Conservation (phyloP, 257 asterid species). For the Lycium ferocissimum region DNA sequence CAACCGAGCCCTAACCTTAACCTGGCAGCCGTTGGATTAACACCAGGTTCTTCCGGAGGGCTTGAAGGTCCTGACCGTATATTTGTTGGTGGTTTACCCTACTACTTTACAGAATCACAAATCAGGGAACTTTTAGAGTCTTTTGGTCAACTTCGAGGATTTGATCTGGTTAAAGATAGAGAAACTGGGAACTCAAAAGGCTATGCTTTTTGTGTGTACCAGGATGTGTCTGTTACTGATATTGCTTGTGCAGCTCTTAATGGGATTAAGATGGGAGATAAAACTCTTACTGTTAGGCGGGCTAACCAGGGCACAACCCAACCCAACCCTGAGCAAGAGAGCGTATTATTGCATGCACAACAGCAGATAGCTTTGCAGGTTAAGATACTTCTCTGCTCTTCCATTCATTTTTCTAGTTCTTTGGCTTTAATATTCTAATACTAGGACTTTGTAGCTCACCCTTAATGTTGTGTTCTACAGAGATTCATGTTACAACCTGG, state of each 20-base stretch:
- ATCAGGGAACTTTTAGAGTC: slow-evolving; percentile 95
- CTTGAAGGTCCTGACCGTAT: slow-evolving; percentile 97
- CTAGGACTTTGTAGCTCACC: background rate
- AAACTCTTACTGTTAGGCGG: slow-evolving; percentile 93
- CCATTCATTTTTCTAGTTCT: background rate
- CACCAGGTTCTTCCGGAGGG: slow-evolving; percentile 93
- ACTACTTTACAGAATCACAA: slow-evolving; percentile 90
- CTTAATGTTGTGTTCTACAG: slow-evolving; percentile 48
- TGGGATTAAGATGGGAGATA: slow-evolving; percentile 97
- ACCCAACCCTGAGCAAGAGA: slow-evolving; percentile 95
- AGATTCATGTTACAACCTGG: slow-evolving; percentile 71
- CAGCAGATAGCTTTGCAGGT: slow-evolving; percentile 97
- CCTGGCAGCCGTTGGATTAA: slow-evolving; percentile 87
- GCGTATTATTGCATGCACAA: slow-evolving; percentile 84
- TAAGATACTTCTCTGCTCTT: slow-evolving; percentile 19
- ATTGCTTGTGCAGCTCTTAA: slow-evolving; percentile 98
- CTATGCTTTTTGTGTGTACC: slow-evolving; percentile 96
- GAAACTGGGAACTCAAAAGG: slow-evolving; percentile 99
- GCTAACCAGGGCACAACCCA: slow-evolving; percentile 88
- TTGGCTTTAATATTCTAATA: background rate
- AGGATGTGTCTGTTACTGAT: slow-evolving; percentile 89
- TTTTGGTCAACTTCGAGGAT: slow-evolving; percentile 93
- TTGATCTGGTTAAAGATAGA: slow-evolving; percentile 93
- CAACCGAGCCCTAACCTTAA: slow-evolving; percentile 86
- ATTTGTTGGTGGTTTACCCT: slow-evolving; percentile 94